These are phyloP conservation scores for Hibiscus mutabilis DNA, from an alignment of 345 rosid species.

Conservation along the genomic window DNA sequence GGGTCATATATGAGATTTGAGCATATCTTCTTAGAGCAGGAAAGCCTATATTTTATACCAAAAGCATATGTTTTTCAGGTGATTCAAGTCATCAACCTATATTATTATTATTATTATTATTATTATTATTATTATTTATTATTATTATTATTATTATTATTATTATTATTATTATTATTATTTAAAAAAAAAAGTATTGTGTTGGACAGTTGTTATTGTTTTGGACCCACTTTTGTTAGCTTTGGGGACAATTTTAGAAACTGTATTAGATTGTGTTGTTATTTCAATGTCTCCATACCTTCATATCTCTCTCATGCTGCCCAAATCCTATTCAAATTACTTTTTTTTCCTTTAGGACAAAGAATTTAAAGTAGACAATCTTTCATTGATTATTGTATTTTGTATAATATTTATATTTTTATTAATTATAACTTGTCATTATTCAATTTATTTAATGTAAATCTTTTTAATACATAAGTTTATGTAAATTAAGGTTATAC, in stretches of 20 bases:
- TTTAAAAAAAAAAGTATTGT: constrained; percentile 33
- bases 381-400: not conserved
- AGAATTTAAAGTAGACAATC: constrained; percentile 59
- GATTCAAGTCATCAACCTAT: constrained; percentile 63
- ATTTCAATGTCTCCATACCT: constrained; percentile 33
- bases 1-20: constrained; percentile 76
- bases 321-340: constrained; percentile 28
- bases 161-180: constrained; percentile 26
- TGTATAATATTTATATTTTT: not conserved
- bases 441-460: too few relatives aligned
- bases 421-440: too few relatives aligned
- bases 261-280: constrained; percentile 35
- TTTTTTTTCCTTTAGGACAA: constrained; percentile 30
- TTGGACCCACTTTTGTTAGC: constrained; percentile 39
- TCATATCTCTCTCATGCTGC: constrained; percentile 38
- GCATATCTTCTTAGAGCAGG: constrained; percentile 84
- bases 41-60: constrained; percentile 48
- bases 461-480: too few relatives aligned
- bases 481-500: too few relatives aligned
- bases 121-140: constrained; percentile 12
- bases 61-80: constrained; percentile 66
- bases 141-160: constrained; percentile 31
- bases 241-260: constrained; percentile 53
- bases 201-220: constrained; percentile 63
- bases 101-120: constrained; percentile 24